Base-by-base conservation (phyloP, 139 green algal species). In the Diplosphaera chodatii region DNA sequence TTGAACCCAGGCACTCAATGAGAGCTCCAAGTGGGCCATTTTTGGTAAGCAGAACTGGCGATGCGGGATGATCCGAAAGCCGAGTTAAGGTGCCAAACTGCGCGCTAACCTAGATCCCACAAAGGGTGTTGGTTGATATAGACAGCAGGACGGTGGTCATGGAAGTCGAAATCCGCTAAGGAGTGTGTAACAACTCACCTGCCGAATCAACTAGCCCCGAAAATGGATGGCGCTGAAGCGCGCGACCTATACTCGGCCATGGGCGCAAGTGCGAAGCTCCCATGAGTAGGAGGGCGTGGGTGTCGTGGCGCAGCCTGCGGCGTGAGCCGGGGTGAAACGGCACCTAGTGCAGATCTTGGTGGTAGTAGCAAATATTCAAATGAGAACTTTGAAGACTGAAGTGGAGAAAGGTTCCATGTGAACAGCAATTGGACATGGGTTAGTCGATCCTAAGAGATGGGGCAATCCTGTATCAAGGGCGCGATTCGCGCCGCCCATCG, bases 111-210 rank as follows among this genome's bases (percentile, higher is more conserved):
- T 92, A 94, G 88, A 96, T 88, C 83, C 90, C 90, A 93, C 88
- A 93, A 93, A 94, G 84, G 89, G 90, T 94, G 89, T 94, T 94
- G 85, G 89, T 94, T 92, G 80, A 94, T 96, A 89, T 82, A 90
- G 88, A 94, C 86, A 94, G 85, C 86, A 94, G 91, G 89, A 96
- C 89, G 91, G 91, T 96, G 91, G 91, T 90, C 91, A 96, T 95
- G 91, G 91, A 96, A 96, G 91, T 95, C 91, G 89, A 90, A 95
- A 96, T 90, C 89, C 91, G 91, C 91, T 96, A 95, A 95, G 88
- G 91, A 96, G 88, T 96, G 91, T 95, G 91, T 95, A 96, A 96
- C 90, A 95, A 95, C 90, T 94, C 90, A 94, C 90, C 91, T 94
- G 90, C 90, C 91, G 90, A 96, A 95, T 96, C 83, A 92, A 95